These are phyloP conservation scores for Pseudocercospora fuligena DNA, from an alignment of 2,329 filamentous ascomycete species.

Conservation along the genomic window DNA sequence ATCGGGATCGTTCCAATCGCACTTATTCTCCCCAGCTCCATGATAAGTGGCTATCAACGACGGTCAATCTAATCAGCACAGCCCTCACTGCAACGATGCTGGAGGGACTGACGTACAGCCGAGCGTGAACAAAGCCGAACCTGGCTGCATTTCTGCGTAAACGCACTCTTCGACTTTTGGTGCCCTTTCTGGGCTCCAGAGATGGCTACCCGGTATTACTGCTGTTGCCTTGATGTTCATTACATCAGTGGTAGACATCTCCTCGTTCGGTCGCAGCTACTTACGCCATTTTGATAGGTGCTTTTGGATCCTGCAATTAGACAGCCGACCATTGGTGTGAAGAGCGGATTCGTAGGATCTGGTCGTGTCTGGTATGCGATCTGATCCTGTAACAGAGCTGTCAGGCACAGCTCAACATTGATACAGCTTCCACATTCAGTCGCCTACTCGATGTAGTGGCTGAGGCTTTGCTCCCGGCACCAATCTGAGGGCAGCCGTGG, in stretches of 20 bases:
- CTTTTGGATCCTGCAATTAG: neutral
- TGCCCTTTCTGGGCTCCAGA: neutral
- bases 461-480: conserved; percentile 5
- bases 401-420: neutral
- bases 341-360: neutral
- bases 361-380: neutral
- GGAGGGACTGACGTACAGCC: neutral
- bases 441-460: neutral
- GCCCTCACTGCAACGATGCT: too few relatives aligned
- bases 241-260: neutral
- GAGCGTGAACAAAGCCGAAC: neutral
- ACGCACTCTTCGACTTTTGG: neutral
- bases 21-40: neutral
- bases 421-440: neutral
- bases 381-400: neutral
- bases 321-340: neutral
- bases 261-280: neutral
- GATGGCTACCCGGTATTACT: neutral
- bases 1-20: neutral
- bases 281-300: neutral
- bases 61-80: neutral
- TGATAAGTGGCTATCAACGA: neutral
- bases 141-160: neutral
- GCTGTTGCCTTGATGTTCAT: neutral
- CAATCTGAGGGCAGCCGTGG: neutral